Conservation (phyloP, 208 protist genomes). For the Crithidia acanthocephali region DNA sequence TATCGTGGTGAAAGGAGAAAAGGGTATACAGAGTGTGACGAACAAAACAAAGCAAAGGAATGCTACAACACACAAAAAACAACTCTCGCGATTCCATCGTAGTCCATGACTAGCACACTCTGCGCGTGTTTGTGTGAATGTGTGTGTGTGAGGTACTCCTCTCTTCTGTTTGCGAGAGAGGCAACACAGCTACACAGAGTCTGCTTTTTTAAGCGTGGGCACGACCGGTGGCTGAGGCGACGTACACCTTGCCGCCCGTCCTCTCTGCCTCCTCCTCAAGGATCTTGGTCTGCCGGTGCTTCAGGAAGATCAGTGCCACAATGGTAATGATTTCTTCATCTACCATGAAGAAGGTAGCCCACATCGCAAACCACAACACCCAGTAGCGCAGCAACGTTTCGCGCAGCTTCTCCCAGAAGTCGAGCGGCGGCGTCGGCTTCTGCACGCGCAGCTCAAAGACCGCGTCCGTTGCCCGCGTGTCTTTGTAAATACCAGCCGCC, state of each 20-base stretch:
- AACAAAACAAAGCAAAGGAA: no score
- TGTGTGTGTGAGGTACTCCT: no score
- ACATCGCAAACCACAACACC: constrained; percentile 89
- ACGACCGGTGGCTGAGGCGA: constrained; percentile 67
- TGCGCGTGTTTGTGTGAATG: no score
- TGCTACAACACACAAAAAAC: no score
- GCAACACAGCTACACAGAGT: not conserved
- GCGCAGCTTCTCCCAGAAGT: constrained; percentile 79
- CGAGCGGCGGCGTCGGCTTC: constrained; percentile 65
- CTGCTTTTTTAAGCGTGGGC: constrained; percentile 22
- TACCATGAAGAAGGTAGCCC: constrained; percentile 91
- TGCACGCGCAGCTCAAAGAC: constrained; percentile 67
- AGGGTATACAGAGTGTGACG: no score
- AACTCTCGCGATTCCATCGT: no score
- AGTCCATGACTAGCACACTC: no score
- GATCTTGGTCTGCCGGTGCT: constrained; percentile 78
- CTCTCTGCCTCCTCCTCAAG: constrained; percentile 83
- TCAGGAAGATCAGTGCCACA: constrained; percentile 82
- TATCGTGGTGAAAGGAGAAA: no score
- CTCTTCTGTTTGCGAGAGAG: not conserved
- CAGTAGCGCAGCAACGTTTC: constrained; percentile 88
- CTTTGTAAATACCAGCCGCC: constrained; percentile 42
- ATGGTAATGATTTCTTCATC: constrained; percentile 92
- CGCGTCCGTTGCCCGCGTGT: constrained; percentile 34
- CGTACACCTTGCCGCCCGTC: constrained; percentile 87